Base-by-base conservation (phyloP, 2,329 filamentous ascomycete species). In the Penicillium sp. region DNA sequence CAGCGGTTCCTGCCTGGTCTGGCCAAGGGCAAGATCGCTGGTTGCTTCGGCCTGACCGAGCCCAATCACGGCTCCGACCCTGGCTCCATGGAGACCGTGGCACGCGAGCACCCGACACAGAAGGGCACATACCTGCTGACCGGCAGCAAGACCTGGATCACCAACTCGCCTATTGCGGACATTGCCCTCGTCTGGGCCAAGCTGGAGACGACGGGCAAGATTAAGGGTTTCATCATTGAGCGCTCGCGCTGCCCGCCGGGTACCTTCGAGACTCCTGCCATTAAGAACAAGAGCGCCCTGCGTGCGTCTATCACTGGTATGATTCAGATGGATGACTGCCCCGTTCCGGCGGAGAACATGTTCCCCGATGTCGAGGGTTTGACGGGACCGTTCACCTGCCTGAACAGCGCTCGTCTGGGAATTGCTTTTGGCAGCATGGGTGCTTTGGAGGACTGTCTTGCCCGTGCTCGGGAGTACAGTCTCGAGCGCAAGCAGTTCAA, bases 401-500 rank as follows among this genome's bases (percentile, higher is more conserved):
- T 99, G 64, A 99, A 98, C 80, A 94, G 89, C 72, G 95, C 95
- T 10, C 86, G 95, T 58, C 92, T 94, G 75, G 95, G 95, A 50
- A 99, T 99, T 75, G 90, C 95, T 0, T 90, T 96, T 81, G 95
- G 95, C 34, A 90, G 91, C 28, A 96, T 97, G 76, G 95, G 95
- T 62, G 94, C 95, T 1, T 81, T 99, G 35, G 95, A 99, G 78
- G 95, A 99, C 76, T 95, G 91, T 74, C 87, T 99, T 63, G 81
- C 83, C 17, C 86, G 93, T 53, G 87, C 95, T 3, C 84, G 94
- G 63, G 87, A 88, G 12, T 99, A 99, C 74, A 87, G 93, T n/a
- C 80, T 99, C 53, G 93, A 97, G 76, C 85, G 95, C 64, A 94
- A 90, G 79, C 95, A 99, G 77, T 99, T 99, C 85, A 96, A 96